Conservation (phyloP, 225 moss, liverwort and hornwort species). For the Physcomitrellopsis africana region DNA sequence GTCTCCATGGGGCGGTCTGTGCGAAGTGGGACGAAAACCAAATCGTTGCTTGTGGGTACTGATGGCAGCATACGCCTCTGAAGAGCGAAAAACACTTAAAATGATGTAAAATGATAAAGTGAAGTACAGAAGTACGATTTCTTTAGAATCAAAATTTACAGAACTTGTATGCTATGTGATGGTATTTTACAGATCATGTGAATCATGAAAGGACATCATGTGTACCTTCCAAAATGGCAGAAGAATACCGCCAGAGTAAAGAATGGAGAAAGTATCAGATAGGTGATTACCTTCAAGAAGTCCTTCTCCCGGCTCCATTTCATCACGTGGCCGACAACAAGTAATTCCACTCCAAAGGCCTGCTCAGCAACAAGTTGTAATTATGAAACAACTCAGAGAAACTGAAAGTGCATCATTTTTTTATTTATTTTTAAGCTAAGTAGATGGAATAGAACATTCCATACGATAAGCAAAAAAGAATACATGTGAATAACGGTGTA, state of each 20-base stretch:
- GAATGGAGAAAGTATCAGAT: constrained; percentile 6
- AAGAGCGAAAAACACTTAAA: not conserved
- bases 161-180: too few species aligned
- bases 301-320: constrained; percentile 97
- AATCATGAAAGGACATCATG: not conserved
- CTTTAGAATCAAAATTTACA: not conserved
- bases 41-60: constrained; percentile 51
- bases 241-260: not conserved
- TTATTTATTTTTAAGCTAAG: not conserved
- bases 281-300: constrained; percentile 68
- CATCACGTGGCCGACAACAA: constrained; percentile 78
- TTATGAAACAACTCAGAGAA: constrained; percentile 16
- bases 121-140: too few species aligned
- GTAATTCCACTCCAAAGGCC: constrained; percentile 45
- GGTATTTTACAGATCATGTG: too few species aligned
- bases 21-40: constrained; percentile 72
- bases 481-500: not conserved
- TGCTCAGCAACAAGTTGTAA: constrained; percentile 39
- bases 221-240: not conserved
- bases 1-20: constrained; percentile 68
- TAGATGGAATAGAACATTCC: not conserved
- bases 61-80: constrained; percentile 87
- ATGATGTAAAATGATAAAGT: not conserved
- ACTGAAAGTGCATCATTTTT: not conserved
- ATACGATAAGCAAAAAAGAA: not conserved